Evolutionary conservation across 176 grass and related monocot genomes (phyloP).

Genomic region (Thalia dealbata): DNA sequence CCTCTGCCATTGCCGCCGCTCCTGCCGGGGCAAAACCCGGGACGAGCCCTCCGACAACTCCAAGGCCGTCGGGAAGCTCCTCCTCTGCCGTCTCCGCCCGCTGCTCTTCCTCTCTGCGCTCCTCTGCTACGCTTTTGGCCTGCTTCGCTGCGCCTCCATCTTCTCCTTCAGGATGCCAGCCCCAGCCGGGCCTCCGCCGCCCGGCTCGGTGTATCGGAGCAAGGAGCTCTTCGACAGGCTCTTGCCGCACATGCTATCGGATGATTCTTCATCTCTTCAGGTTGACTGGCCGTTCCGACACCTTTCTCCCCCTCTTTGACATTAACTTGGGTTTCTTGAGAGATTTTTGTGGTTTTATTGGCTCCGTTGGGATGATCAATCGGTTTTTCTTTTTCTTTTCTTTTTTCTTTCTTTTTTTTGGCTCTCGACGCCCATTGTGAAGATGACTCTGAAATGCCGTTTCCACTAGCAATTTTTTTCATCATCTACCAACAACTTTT

Average conservation of each 20-base stretch:
- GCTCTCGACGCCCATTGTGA: too few relatives aligned
- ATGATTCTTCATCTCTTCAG: conserved; percentile 6
- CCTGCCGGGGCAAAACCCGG: background rate
- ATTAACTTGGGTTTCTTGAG: background rate
- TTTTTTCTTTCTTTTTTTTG: too few relatives aligned
- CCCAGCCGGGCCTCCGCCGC: background rate
- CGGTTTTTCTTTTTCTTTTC: too few relatives aligned
- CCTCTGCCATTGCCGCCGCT: conserved; percentile 6
- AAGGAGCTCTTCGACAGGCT: conserved; percentile 8
- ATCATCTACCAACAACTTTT: too few relatives aligned
- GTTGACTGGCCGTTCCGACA: background rate
- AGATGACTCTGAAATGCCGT: too few relatives aligned
- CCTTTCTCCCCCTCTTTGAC: background rate
- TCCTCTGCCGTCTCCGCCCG: background rate
- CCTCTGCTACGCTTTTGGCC: background rate
- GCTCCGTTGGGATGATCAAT: background rate
- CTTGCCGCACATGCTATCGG: conserved; percentile 9
- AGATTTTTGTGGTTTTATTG: background rate
- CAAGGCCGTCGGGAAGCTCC: background rate
- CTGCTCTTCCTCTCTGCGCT: background rate
- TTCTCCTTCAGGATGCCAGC: background rate
- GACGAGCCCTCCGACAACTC: background rate
- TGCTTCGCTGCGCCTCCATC: background rate
- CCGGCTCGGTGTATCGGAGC: conserved; percentile 17
- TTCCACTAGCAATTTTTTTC: too few relatives aligned